Percentiles rank a stretch among this genome's conserved stretches.
These are phyloP conservation scores for Microcyclosporella mali DNA, from an alignment of 2,329 filamentous ascomycete species.

Conservation along the genomic window DNA sequence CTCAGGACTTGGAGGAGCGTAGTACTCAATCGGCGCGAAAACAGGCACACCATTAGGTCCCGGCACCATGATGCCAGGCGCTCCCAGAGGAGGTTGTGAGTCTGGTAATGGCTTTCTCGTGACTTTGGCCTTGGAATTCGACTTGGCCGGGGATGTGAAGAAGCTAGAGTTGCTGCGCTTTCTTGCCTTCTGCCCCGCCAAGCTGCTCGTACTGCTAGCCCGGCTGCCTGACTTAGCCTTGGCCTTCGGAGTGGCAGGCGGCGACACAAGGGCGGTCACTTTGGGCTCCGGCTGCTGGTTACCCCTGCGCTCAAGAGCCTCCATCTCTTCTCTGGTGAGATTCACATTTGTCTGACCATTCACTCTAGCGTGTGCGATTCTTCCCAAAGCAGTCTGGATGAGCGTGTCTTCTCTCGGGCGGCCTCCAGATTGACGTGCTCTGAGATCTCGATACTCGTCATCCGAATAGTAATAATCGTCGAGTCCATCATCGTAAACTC, in stretches of 20 bases:
- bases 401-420: conserved; percentile 67
- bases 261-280: conserved; percentile 27
- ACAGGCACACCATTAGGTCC: conserved; percentile 44
- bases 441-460: conserved; percentile 40
- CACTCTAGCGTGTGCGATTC: conserved; percentile 71
- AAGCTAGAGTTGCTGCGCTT: conserved; percentile 30
- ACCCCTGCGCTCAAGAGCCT: conserved; percentile 59
- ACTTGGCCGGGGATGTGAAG: conserved; percentile 31
- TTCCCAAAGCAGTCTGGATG: conserved; percentile 69
- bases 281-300: conserved; percentile 24
- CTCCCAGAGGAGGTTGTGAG: conserved; percentile 15
- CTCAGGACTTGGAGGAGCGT: conserved; percentile 24
- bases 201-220: conserved; percentile 33
- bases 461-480: conserved; percentile 40
- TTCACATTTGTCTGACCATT: conserved; percentile 73
- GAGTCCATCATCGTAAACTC: conserved; percentile 40
- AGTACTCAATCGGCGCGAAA: conserved; percentile 34
- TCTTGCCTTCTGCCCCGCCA: conserved; percentile 30
- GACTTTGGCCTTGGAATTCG: conserved; percentile 29
- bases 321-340: conserved; percentile 72
- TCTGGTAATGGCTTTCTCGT: conserved; percentile 26
- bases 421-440: conserved; percentile 49
- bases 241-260: conserved; percentile 24
- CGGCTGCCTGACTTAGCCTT: conserved; percentile 28
- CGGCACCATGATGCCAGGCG: conserved; percentile 44